Base-by-base conservation (phyloP, 257 asterid species). In the Fraxinus cuspidata region DNA sequence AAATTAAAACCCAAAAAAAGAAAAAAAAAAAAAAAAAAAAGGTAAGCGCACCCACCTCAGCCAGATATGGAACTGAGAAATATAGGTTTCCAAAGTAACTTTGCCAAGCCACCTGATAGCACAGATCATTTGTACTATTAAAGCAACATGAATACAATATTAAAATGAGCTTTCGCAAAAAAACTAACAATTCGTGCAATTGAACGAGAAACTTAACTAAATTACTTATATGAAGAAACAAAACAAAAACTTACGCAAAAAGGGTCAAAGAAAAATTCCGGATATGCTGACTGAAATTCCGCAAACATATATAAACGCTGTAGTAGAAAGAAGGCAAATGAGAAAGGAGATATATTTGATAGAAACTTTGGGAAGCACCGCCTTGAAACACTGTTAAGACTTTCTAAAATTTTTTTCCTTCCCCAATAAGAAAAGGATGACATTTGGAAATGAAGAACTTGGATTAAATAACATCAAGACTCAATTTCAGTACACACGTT, bases 31-130 rank as follows among this genome's bases (percentile, higher is more conserved):
- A 47, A 44, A 23, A 76, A 76, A 42, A 73, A 29, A 29, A 29
- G 2, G 32, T 29, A 29, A 64, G 66, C 72, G 29, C 47, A 81
- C 89, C 19, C 35, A 90, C 99, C 99, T 91, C 89, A 95, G 90
- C 99, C 99, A 95, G 78, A 95, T 95, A 86, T 95, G 99, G 81
- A 95, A 95, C 93, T 95, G 99, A 73, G 99, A 95, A 81, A 93
- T 95, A 72, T 95, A 93, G 28, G 99, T 95, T 83, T 93, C 99
- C 87, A 95, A 79, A 21, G 98, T 95, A 81, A 95, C 75, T 86
- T 95, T 95, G 73, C 98, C 99, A 10, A 95, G 97, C 99, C 99
- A 95, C 92, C 99, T 95, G 84, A 42, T 68, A 71, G 13, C 74
- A 72, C 74, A 79, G 74, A 81, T 77, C 78, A 86, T 71, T 81